Evolutionary conservation across 306 rosid species (phyloP), one percentile per base, ranked within the genome.

Genomic region (Sphenostylis stenocarpa): DNA sequence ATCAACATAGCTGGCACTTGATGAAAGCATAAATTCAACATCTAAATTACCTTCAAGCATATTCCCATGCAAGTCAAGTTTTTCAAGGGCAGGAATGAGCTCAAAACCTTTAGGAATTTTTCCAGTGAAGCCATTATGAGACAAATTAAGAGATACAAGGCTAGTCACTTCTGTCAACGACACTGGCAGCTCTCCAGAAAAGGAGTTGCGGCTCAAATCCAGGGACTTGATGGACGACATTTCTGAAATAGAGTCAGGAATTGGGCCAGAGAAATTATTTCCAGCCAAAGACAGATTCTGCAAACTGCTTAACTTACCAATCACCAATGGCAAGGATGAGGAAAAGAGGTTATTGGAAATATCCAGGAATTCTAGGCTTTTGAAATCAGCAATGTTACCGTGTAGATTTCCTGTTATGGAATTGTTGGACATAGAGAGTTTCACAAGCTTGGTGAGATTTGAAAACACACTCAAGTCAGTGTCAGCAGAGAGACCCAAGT

Each of bases 211-310:
- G 83, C 96, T 93, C 83, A 96, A 86, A 87, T 96, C 99, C 82
- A 96, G 52, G 0, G 94, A 89, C 69, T 84, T 94, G 66, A 96
- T 83, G 14, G 99, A 87, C 45, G 85, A 56, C 86, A 96, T 90
- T 34, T 86, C 85, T 0, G 93, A 77, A 77, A 92, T 80, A 1
- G 94, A 76, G 58, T 87, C 85, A 1, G 97, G 91, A 62, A 87
- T 93, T 56, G 84, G 77, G 19, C 99, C 99, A 0, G 99, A 92
- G 83, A 96, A 96, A 82, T 91, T 92, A 77, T 96, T 96, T 17
- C 96, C 96, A 43, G 90, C 90, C 55, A 96, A 77, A 55, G 99
- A 88, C 76, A 96, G 80, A 82, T 91, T 93, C 72, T 79, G 83
- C 74, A 96, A 70, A 87, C 90, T 87, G n/a, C 77, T 82, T 53